Percentiles rank a stretch among this genome's conserved stretches.
These are phyloP conservation scores for Pichia californica DNA, from an alignment of 805 yeast genomes.

Conservation along the genomic window DNA sequence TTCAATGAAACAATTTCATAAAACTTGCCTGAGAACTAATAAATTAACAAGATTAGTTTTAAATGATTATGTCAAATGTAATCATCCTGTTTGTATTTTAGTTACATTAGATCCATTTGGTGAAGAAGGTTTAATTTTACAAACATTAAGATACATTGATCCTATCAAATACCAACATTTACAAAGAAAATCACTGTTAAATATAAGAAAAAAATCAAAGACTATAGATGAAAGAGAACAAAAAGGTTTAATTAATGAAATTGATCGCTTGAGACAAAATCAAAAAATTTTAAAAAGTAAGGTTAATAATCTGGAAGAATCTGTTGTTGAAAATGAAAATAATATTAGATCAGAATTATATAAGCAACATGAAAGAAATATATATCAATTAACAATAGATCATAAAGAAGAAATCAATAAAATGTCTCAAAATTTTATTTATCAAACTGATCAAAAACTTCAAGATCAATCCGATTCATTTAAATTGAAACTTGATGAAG, in stretches of 20 bases:
- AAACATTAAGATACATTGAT: slow-evolving; percentile 27
- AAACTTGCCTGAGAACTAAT: slow-evolving; percentile 40
- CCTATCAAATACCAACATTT: slow-evolving; percentile 26
- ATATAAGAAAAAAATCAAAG: background rate
- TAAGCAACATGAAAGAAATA: slow-evolving; percentile 30
- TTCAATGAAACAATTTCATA: slow-evolving; percentile 32
- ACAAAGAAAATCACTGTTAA: slow-evolving; percentile 16
- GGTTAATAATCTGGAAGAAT: slow-evolving; percentile 21
- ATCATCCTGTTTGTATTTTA: slow-evolving; percentile 29
- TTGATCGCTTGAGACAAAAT: slow-evolving; percentile 21
- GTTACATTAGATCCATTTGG: slow-evolving; percentile 35
- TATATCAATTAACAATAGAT: slow-evolving; percentile 32
- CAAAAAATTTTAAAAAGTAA: slow-evolving; percentile 20
- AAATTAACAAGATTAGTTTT: slow-evolving; percentile 44
- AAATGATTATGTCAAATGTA: slow-evolving; percentile 35
- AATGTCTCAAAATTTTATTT: slow-evolving; percentile 22
- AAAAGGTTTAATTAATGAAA: slow-evolving; percentile 21
- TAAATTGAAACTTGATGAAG: slow-evolving; percentile 22
- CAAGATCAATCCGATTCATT: slow-evolving; percentile 29
- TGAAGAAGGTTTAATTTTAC: slow-evolving; percentile 29
- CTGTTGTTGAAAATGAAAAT: slow-evolving; percentile 24
- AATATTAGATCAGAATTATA: slow-evolving; percentile 24
- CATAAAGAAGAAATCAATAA: slow-evolving; percentile 29
- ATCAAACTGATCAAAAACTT: slow-evolving; percentile 26
- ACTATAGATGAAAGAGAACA: slow-evolving; percentile 6